These are phyloP conservation scores for Penicillium atrosanguineum DNA, from an alignment of 495 filamentous ascomycete genomes.

Conservation along the genomic window DNA sequence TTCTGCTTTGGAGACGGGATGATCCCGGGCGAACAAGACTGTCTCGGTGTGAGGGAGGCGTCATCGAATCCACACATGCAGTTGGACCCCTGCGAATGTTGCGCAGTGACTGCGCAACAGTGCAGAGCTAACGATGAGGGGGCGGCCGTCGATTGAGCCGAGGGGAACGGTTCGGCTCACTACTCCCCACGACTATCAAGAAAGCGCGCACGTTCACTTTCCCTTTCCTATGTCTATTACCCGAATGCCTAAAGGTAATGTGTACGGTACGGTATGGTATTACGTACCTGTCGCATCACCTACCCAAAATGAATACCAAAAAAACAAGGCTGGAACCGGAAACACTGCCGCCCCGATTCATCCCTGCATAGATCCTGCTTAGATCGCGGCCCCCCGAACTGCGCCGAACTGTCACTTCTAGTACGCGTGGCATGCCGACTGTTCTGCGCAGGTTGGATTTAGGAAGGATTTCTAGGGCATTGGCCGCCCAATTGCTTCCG, in stretches of 20 bases:
- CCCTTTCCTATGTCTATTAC: no score
- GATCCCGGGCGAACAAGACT: background rate
- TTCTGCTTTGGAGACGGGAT: background rate
- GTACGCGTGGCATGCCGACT: background rate
- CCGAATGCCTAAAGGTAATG: no score
- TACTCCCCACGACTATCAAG: background rate
- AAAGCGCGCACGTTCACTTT: background rate
- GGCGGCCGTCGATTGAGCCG: background rate
- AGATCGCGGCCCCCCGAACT: conserved; percentile 11
- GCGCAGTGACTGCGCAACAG: conserved; percentile 14
- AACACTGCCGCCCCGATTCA: background rate
- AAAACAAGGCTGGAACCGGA: background rate
- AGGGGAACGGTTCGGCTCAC: background rate
- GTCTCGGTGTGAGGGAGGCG: conserved; percentile 2
- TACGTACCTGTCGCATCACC: no score
- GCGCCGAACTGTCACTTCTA: conserved; percentile 13
- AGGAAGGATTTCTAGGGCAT: no score
- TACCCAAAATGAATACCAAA: background rate
- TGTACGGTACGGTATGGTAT: background rate
- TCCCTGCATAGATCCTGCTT: conserved; percentile 1
- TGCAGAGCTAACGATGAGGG: background rate
- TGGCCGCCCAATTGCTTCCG: no score
- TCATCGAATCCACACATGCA: conserved; percentile 6
- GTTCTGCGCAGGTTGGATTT: no score
- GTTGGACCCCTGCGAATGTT: conserved; percentile 5